Percentiles rank a stretch among this genome's conserved stretches.
These are phyloP conservation scores for Neonectria faginata DNA, from an alignment of 2,329 filamentous ascomycete genomes.

Conservation along the genomic window DNA sequence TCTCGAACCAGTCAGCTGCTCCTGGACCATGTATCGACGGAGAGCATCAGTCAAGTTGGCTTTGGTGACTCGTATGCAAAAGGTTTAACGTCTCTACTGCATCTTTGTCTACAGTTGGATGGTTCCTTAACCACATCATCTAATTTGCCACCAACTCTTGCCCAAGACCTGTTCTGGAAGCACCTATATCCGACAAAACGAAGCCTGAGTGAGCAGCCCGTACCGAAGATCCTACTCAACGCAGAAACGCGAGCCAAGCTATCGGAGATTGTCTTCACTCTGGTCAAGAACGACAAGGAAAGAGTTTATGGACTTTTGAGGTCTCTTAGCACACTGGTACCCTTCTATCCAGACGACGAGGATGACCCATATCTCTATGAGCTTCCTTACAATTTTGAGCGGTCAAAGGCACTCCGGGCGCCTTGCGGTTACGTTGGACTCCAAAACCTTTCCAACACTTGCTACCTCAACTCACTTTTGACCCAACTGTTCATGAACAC, in stretches of 20 bases:
- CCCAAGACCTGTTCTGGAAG: slow-evolving; percentile 65
- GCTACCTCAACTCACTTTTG: slow-evolving; percentile 94
- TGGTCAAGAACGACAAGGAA: slow-evolving; percentile 64
- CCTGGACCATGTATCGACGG: slow-evolving; percentile 55
- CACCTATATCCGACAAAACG: slow-evolving; percentile 74
- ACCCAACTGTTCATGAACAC: slow-evolving; percentile 98
- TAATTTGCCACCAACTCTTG: slow-evolving; percentile 46
- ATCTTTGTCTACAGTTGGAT: slow-evolving; percentile 49
- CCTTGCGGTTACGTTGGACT: slow-evolving; percentile 87
- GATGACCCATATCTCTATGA: slow-evolving; percentile 71
- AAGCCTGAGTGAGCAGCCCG: slow-evolving; percentile 45
- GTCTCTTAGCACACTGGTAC: slow-evolving; percentile 49
- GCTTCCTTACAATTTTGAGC: slow-evolving; percentile 71
- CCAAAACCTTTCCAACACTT: slow-evolving; percentile 94
- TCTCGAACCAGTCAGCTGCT: slow-evolving; percentile 49
- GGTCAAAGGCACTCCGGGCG: slow-evolving; percentile 76
- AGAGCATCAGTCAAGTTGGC: slow-evolving; percentile 48
- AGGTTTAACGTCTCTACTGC: slow-evolving; percentile 48
- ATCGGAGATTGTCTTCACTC: slow-evolving; percentile 68
- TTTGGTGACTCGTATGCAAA: slow-evolving; percentile 46
- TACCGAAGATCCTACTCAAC: slow-evolving; percentile 61
- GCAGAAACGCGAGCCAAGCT: slow-evolving; percentile 67
- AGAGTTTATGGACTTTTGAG: slow-evolving; percentile 66
- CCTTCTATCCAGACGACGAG: slow-evolving; percentile 53
- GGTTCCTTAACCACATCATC: slow-evolving; percentile 39